Percentiles rank a stretch among this genome's conserved stretches.
phyloP scores from a whole-genome alignment of 371 early-diverging fungal genomes.

The Capillidium heterosporum region DNA sequence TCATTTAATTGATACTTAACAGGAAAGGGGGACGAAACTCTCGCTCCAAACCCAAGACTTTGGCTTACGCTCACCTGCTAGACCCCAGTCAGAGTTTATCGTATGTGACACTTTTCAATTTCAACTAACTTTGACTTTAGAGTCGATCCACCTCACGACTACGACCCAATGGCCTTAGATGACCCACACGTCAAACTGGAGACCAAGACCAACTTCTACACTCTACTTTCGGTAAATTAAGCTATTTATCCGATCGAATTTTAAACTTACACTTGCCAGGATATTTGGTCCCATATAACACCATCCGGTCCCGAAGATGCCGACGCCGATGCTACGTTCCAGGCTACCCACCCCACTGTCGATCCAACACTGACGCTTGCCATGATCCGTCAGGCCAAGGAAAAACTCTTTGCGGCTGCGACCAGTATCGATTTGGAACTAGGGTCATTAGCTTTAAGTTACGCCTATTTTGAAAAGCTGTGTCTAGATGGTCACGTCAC shows the following conservation, averaged over 20 bases:
- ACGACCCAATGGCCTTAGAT: slow-evolving; percentile 24
- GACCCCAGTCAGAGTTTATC: not conserved
- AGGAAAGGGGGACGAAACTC: not conserved
- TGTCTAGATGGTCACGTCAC: slow-evolving; percentile 47
- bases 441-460: slow-evolving; percentile 57
- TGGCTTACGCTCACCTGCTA: not conserved
- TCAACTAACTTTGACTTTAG: not conserved
- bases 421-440: slow-evolving; percentile 8
- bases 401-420: slow-evolving; percentile 31
- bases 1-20: not conserved
- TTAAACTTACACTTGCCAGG: not conserved
- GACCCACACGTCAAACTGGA: slow-evolving; percentile 18
- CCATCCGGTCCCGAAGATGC: slow-evolving; percentile 22
- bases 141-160: slow-evolving; percentile 7
- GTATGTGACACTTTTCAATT: not conserved
- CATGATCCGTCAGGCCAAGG: slow-evolving; percentile 58
- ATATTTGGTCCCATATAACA: not conserved
- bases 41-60: not conserved
- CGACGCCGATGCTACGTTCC: slow-evolving; percentile 63
- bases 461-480: slow-evolving; percentile 87
- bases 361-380: slow-evolving; percentile 51
- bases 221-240: slow-evolving; percentile 10
- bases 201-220: slow-evolving; percentile 18
- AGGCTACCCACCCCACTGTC: slow-evolving; percentile 48
- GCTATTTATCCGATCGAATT: not conserved